Evolutionary conservation across 164 flowering plant genomes (phyloP), one percentile per base, ranked within the genome.

Genomic region (Nymphaea colorata): DNA sequence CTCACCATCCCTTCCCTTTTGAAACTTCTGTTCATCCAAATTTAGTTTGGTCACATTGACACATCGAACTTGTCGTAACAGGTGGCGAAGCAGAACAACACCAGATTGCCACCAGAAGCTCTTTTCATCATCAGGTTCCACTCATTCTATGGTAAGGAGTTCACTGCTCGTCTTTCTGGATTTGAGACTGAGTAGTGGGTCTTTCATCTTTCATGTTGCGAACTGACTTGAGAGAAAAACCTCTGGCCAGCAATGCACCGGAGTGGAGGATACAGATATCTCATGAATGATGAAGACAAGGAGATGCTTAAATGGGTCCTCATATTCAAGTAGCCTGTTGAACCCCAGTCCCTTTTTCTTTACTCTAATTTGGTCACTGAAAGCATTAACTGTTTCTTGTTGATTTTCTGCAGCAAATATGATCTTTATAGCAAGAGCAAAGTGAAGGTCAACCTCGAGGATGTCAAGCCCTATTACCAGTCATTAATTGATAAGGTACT

Each of bases 111-210:
- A 5, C 77, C 91, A 17, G 85, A 86, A 41, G 91, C 70, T 12
- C 84, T 87, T 59, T 89, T 89, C 69, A 77, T 88, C 65, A 83
- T 88, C 79, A 78, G 95, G 77, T 88, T 80, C 72, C 95, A 88
- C 64, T 89, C 95, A 41, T 89, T 89, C 59, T 89, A 89, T 65
- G 77, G 94, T 88, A 69, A 61, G 80, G 59, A 3, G n/a, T n/a
- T 11, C 14, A 3, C 15, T n/a, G 16, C 11, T 43, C 18, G 18
- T 42, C 14, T 42, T 16, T 55, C 59, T 8, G 10, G 59, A 16
- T 55, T 55, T 25, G 36, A 25, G 36, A 25, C 36, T 25, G 1
- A 25, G 36, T 25, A 25, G 36, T 25, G 36, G 36, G 36, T 25
- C 0, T 25, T 0, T 25, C 36, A 25, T 25, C 36, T 25, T 25